Percentiles rank a stretch among this genome's conserved stretches.
Conservation (phyloP, 768 basidiomycete species). For the Kwoniella shandongensis region DNA sequence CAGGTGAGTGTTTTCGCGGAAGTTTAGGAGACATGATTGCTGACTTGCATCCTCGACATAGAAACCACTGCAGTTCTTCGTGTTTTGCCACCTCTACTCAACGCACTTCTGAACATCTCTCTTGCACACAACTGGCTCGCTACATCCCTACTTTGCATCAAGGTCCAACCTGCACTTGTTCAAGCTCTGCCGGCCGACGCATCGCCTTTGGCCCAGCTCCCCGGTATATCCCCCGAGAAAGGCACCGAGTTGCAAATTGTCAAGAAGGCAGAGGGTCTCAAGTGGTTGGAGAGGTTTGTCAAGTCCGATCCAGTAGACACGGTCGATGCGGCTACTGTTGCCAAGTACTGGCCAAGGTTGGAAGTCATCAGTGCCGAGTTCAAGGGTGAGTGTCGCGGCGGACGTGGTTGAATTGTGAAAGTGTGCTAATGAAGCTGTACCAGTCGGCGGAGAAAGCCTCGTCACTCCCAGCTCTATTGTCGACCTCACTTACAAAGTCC, state of each 20-base stretch:
- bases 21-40: not conserved
- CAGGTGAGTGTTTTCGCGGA: conserved; percentile 68
- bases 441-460: conserved; percentile 86
- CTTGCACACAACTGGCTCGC: conserved; percentile 85
- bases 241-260: conserved; percentile 43
- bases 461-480: conserved; percentile 87
- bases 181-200: conserved; percentile 66
- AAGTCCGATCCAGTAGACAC: conserved; percentile 34
- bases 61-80: conserved; percentile 73
- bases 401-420: not conserved
- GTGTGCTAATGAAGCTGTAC: not conserved
- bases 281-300: conserved; percentile 53
- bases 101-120: conserved; percentile 76
- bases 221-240: conserved; percentile 61
- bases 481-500: conserved; percentile 78
- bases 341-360: conserved; percentile 65
- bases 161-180: conserved; percentile 74
- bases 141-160: conserved; percentile 74
- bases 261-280: conserved; percentile 57
- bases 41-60: conserved; percentile 47
- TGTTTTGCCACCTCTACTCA: conserved; percentile 70
- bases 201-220: conserved; percentile 69
- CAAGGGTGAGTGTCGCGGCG: conserved; percentile 65
- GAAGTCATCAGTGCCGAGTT: conserved; percentile 80
- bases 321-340: conserved; percentile 63